Percentiles rank a stretch among this genome's conserved stretches.
Evolutionary conservation across 2,329 filamentous ascomycete genomes (phyloP).

Genomic region (Kalmusia sp.): DNA sequence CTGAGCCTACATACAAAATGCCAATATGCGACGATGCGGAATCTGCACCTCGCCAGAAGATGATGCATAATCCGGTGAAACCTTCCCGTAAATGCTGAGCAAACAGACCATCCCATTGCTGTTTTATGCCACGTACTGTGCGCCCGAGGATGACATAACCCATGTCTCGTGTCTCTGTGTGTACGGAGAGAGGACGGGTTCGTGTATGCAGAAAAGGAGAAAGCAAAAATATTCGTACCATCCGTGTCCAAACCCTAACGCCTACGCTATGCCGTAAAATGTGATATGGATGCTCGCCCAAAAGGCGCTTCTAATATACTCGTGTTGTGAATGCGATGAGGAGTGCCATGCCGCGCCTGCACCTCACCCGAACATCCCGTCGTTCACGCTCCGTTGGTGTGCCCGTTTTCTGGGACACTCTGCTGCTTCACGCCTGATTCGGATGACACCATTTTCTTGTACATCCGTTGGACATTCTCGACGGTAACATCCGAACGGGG

Average conservation of each 20-base stretch:
- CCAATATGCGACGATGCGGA: slow-evolving; percentile 8
- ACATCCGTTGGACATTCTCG: slow-evolving; percentile 46
- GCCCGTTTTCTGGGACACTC: slow-evolving; percentile 14
- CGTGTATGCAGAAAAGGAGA: slow-evolving; percentile 13
- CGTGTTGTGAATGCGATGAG: background rate
- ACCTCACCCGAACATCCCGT: background rate
- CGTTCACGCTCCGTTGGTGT: slow-evolving; percentile 24
- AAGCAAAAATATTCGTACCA: slow-evolving; percentile 4
- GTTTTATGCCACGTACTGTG: slow-evolving; percentile 8
- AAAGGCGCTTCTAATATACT: background rate
- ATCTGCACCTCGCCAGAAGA: slow-evolving; percentile 5
- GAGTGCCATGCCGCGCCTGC: slow-evolving; percentile 10
- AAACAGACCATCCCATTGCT: slow-evolving; percentile 3
- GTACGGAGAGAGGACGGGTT: background rate
- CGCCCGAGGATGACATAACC: slow-evolving; percentile 9
- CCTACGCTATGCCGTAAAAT: slow-evolving; percentile 9
- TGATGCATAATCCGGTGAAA: slow-evolving; percentile 2
- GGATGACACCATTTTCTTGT: slow-evolving; percentile 42
- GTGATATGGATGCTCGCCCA: slow-evolving; percentile 7
- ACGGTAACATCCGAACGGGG: slow-evolving; percentile 40
- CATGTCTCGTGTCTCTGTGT: background rate
- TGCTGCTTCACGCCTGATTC: slow-evolving; percentile 29
- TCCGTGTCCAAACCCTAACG: background rate
- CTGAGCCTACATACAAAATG: slow-evolving; percentile 2
- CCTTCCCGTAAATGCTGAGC: slow-evolving; percentile 8